Conservation (phyloP, 805 yeast species). For the Ogataea ganodermae region DNA sequence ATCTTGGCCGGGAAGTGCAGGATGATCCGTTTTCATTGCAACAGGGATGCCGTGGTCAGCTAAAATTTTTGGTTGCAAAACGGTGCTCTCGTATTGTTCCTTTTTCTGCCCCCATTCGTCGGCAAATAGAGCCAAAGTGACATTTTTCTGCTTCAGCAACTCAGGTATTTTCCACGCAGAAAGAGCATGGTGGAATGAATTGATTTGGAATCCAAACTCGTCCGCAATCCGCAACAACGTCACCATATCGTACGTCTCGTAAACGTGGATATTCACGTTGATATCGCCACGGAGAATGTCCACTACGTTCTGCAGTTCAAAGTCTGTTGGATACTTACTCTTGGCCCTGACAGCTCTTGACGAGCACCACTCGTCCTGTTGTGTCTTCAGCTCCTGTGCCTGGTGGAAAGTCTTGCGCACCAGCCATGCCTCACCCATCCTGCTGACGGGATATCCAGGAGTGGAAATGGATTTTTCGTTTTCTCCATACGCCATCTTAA, state of each 20-base stretch:
- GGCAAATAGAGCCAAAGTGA: neutral
- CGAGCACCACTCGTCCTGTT: neutral
- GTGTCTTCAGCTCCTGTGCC: neutral
- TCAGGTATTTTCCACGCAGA: neutral
- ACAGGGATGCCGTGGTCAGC: neutral
- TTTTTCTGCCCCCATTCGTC: constrained; percentile 2
- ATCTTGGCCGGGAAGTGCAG: neutral
- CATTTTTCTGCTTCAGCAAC: neutral
- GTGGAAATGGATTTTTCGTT: neutral
- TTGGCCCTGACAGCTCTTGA: neutral
- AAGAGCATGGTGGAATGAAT: neutral
- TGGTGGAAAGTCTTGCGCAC: neutral
- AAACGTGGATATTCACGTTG: neutral
- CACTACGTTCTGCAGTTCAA: neutral
- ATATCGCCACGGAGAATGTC: neutral
- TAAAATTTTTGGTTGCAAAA: neutral
- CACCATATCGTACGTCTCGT: neutral
- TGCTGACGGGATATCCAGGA: neutral
- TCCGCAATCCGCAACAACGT: neutral
- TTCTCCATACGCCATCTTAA: neutral
- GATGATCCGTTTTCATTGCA: neutral
- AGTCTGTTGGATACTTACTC: neutral
- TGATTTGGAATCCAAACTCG: neutral
- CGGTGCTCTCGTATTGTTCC: neutral
- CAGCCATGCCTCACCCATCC: neutral